Evolutionary conservation across 2,329 filamentous ascomycete species (phyloP).

Genomic region (Colletotrichum aenigma): DNA sequence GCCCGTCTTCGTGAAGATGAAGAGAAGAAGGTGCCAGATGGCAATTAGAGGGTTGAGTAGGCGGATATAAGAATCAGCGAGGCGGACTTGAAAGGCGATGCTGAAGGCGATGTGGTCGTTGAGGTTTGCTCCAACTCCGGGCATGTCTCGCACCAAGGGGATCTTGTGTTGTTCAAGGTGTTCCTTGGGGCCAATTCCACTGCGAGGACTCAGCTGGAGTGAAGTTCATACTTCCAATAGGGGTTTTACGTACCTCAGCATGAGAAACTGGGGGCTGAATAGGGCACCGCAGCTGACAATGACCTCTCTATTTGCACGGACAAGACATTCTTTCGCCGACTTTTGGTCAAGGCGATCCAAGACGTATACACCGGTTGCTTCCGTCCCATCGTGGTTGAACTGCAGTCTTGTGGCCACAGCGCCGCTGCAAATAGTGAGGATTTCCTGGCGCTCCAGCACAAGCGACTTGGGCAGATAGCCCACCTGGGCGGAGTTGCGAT

Average conservation of each 20-base stretch:
- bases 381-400: constrained; percentile 18
- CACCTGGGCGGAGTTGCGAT: constrained; percentile 27
- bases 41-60: constrained; percentile 24
- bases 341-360: constrained; percentile 2
- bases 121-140: constrained; percentile 28
- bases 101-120: constrained; percentile 31
- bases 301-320: constrained; percentile 31
- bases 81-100: constrained; percentile 29
- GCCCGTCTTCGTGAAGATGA: constrained; percentile 30
- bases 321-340: constrained; percentile 19
- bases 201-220: constrained; percentile 2
- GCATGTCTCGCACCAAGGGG: constrained; percentile 26
- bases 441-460: constrained; percentile 21
- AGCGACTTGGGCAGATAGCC: constrained; percentile 29
- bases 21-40: constrained; percentile 32
- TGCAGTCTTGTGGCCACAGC: constrained; percentile 30
- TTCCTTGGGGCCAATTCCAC: constrained; percentile 32
- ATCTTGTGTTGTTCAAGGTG: constrained; percentile 25
- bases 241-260: constrained; percentile 22
- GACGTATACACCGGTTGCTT: constrained; percentile 29
- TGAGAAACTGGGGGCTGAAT: constrained; percentile 33
- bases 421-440: constrained; percentile 33
- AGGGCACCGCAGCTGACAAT: constrained; percentile 32
- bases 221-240: background rate
- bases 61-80: constrained; percentile 25